phyloP scores from a whole-genome alignment of 306 rosid species.

The Mimosa bimucronata region DNA sequence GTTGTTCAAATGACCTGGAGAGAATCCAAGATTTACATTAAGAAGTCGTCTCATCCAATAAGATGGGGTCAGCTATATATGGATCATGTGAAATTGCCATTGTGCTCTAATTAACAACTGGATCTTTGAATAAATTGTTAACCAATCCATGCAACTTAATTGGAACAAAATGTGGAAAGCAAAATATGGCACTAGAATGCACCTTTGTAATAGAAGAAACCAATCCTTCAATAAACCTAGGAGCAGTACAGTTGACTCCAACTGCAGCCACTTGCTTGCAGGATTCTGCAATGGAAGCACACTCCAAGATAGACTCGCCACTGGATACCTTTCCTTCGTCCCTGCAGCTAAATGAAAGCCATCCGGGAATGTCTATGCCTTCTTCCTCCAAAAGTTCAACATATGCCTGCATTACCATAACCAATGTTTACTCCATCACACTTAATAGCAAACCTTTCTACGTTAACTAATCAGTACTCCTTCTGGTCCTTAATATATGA shows the following conservation, averaged over 20 bases:
- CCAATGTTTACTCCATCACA: background rate
- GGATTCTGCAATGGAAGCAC: slow-evolving; percentile 77
- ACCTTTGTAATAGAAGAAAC: slow-evolving; percentile 68
- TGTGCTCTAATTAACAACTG: too few species aligned
- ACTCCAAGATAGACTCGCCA: slow-evolving; percentile 77
- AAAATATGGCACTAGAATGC: slow-evolving; percentile 10
- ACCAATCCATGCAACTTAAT: background rate
- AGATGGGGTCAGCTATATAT: too few species aligned
- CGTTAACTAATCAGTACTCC: background rate
- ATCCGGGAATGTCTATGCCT: slow-evolving; percentile 76
- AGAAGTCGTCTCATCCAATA: too few species aligned
- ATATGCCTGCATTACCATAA: slow-evolving; percentile 63
- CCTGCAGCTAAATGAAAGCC: slow-evolving; percentile 83
- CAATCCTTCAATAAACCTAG: slow-evolving; percentile 76
- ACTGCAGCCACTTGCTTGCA: slow-evolving; percentile 71
- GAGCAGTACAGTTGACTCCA: slow-evolving; percentile 90
- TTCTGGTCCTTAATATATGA: too few species aligned
- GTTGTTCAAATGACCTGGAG: background rate
- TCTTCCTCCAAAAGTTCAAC: slow-evolving; percentile 79
- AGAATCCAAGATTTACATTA: background rate
- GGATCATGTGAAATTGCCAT: too few species aligned
- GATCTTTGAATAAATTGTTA: too few species aligned
- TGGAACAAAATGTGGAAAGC: background rate
- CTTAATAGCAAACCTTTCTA: background rate
- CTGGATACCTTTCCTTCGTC: slow-evolving; percentile 73